Evolutionary conservation across 352 stramenopile genomes (phyloP).

Genomic region (Thalassiosira ordinaria): DNA sequence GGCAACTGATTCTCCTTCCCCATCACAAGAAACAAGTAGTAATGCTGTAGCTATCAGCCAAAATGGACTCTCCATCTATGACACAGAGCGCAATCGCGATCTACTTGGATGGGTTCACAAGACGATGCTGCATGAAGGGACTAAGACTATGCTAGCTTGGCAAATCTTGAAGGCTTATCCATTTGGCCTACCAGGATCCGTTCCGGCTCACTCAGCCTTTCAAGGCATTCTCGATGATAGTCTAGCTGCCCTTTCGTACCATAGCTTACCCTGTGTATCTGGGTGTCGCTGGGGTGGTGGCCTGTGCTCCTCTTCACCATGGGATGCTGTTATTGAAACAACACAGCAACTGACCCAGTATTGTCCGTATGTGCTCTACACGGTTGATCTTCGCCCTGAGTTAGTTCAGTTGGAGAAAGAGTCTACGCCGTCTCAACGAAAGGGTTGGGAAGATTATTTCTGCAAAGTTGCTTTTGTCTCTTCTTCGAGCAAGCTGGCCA

Average conservation of each 20-base stretch:
- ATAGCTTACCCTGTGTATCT: constrained; percentile 44
- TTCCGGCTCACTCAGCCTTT: constrained; percentile 28
- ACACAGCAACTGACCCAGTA: constrained; percentile 57
- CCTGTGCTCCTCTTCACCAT: constrained; percentile 44
- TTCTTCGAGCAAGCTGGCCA: constrained; percentile 57
- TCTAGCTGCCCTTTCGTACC: constrained; percentile 26
- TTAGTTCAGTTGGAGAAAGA: constrained; percentile 44
- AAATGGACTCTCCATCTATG: constrained; percentile 26
- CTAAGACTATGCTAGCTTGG: constrained; percentile 51
- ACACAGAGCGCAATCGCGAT: constrained; percentile 44
- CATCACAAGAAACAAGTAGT: not conserved
- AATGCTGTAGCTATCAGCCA: constrained; percentile 7
- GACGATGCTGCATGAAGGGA: constrained; percentile 46
- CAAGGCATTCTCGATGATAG: constrained; percentile 37
- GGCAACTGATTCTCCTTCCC: no score
- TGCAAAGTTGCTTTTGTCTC: constrained; percentile 79
- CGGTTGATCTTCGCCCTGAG: constrained; percentile 59
- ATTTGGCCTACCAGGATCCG: constrained; percentile 31
- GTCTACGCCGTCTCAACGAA: constrained; percentile 33
- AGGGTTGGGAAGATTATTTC: constrained; percentile 50
- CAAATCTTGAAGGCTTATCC: constrained; percentile 56
- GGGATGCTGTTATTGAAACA: constrained; percentile 55
- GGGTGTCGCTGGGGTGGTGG: constrained; percentile 43
- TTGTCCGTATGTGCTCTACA: constrained; percentile 73
- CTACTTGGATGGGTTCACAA: constrained; percentile 50